These are phyloP conservation scores for Laguncularia racemosa DNA, from an alignment of 345 rosid genomes.

Conservation along the genomic window DNA sequence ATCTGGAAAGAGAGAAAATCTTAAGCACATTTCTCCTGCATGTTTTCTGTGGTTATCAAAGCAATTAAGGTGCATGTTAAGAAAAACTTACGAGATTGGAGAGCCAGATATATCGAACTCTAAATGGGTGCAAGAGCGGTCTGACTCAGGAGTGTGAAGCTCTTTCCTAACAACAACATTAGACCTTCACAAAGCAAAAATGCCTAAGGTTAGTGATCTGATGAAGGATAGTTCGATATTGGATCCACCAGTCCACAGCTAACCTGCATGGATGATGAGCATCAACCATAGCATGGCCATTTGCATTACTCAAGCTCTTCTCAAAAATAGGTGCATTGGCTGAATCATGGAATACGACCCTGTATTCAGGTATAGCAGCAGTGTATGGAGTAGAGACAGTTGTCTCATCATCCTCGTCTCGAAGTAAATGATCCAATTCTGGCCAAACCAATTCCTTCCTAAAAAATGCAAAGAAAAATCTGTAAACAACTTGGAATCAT, in stretches of 20 bases:
- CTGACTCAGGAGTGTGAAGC: slow-evolving; percentile 85
- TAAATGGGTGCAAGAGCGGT: slow-evolving; percentile 89
- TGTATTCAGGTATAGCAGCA: slow-evolving; percentile 80
- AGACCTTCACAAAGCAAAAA: slow-evolving; percentile 38
- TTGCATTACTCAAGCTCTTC: slow-evolving; percentile 30
- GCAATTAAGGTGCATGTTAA: neutral
- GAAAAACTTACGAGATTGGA: slow-evolving; percentile 54
- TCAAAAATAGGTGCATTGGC: slow-evolving; percentile 22
- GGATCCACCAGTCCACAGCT: too few species aligned
- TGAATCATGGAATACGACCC: slow-evolving; percentile 64
- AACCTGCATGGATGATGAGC: slow-evolving; percentile 92
- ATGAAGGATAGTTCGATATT: too few species aligned
- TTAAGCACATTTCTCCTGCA: neutral
- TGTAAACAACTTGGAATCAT: too few species aligned
- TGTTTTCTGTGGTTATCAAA: neutral
- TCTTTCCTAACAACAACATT: slow-evolving; percentile 71
- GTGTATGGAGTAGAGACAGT: slow-evolving; percentile 75
- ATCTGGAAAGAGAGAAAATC: slow-evolving; percentile 32
- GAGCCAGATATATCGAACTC: slow-evolving; percentile 81
- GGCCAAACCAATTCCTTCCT: slow-evolving; percentile 89
- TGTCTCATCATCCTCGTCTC: slow-evolving; percentile 67
- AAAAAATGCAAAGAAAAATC: slow-evolving; percentile 9
- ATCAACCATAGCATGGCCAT: slow-evolving; percentile 60
- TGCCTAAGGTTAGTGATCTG: neutral
- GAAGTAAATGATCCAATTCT: slow-evolving; percentile 71